A percentile compares a stretch with the other conserved stretches of the same genome.
These are phyloP conservation scores for Friedmanniomyces endolithicus DNA, from an alignment of 495 filamentous ascomycete genomes.

Conservation along the genomic window DNA sequence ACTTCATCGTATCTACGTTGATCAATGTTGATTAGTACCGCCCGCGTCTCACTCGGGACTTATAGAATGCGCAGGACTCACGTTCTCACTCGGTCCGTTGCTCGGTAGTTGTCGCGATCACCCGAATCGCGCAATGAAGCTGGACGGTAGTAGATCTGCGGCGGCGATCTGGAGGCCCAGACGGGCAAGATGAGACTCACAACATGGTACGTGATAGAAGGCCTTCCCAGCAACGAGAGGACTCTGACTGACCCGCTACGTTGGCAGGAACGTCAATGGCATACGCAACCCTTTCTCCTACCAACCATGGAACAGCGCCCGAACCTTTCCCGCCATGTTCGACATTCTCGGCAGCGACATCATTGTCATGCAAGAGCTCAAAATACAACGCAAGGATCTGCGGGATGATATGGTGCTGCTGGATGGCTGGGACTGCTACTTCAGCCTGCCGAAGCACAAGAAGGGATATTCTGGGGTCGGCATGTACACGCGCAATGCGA, in stretches of 20 bases:
- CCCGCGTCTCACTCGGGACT: too few species aligned
- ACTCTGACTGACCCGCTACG: background rate
- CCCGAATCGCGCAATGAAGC: background rate
- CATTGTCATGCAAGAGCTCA: constrained; percentile 88
- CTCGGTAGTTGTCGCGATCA: background rate
- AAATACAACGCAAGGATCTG: constrained; percentile 90
- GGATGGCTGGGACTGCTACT: constrained; percentile 92
- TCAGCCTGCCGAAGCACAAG: constrained; percentile 82
- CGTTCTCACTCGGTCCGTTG: background rate
- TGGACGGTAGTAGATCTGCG: background rate
- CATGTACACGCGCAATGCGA: constrained; percentile 83
- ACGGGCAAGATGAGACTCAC: constrained; percentile 17
- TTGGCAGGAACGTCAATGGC: constrained; percentile 76
- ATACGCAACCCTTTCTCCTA: constrained; percentile 94
- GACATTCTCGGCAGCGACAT: constrained; percentile 88
- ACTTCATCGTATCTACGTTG: background rate
- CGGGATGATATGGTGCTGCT: constrained; percentile 93
- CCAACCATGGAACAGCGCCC: constrained; percentile 81
- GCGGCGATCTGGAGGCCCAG: background rate
- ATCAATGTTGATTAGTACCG: background rate
- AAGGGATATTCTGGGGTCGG: constrained; percentile 98
- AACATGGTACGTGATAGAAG: constrained; percentile 11
- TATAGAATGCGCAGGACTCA: too few species aligned
- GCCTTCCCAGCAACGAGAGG: background rate
- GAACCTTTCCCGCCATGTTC: constrained; percentile 93